Evolutionary conservation across 805 yeast genomes (phyloP).

Genomic region (Saccharomycopsis capsularis): DNA sequence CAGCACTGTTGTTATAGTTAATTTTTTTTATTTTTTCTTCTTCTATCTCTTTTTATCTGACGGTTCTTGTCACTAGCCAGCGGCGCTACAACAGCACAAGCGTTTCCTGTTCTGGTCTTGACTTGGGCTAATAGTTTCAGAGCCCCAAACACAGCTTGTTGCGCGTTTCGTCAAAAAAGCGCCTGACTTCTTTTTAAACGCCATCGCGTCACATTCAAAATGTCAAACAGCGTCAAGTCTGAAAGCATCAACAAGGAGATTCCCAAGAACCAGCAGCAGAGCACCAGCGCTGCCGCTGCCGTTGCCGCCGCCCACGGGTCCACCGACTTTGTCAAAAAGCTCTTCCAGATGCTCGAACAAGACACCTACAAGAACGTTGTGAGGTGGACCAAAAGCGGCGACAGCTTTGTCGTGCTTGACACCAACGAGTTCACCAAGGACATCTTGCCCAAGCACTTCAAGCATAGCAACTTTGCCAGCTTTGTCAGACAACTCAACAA

Average conservation of each 20-base stretch:
- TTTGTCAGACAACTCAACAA: slow-evolving; percentile 94
- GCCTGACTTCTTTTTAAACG: too few relatives aligned
- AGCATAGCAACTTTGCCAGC: slow-evolving; percentile 89
- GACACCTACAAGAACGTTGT: slow-evolving; percentile 70
- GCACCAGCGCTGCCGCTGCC: neutral
- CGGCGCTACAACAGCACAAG: too few relatives aligned
- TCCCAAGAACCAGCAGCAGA: neutral
- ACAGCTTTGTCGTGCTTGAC: slow-evolving; percentile 81
- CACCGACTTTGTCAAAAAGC: slow-evolving; percentile 73
- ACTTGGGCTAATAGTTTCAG: too few relatives aligned
- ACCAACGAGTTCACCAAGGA: slow-evolving; percentile 86
- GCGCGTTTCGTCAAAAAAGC: too few relatives aligned
- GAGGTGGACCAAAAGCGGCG: slow-evolving; percentile 81
- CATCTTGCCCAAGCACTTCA: slow-evolving; percentile 86
- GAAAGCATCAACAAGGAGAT: neutral
- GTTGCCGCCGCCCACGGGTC: too few relatives aligned
- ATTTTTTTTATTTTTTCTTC: too few relatives aligned
- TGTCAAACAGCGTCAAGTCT: neutral
- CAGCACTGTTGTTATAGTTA: too few relatives aligned
- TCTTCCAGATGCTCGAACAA: slow-evolving; percentile 79
- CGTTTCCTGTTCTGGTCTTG: too few relatives aligned
- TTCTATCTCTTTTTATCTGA: too few relatives aligned
- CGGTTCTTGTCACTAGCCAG: too few relatives aligned
- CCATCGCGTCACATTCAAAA: too few relatives aligned
- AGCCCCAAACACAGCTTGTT: too few relatives aligned